phyloP scores from a whole-genome alignment of 2,329 filamentous ascomycete genomes.

The Penicillium sp. region DNA sequence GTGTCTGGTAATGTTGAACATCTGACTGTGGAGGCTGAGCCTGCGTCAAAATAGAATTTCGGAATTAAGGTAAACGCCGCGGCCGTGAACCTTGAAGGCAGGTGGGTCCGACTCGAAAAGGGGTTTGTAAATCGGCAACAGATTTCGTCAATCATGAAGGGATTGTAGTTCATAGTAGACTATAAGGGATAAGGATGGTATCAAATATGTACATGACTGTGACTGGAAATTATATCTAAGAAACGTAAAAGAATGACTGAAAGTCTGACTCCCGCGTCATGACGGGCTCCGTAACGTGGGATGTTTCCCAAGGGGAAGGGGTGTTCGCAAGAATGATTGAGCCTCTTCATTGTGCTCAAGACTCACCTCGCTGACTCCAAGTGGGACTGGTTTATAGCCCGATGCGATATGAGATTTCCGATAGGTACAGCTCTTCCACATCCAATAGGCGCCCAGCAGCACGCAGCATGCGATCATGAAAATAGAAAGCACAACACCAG shows the following conservation, averaged over 20 bases:
- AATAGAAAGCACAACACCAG: background rate
- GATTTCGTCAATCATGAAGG: background rate
- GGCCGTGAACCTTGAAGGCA: background rate
- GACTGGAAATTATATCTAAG: background rate
- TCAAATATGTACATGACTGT: background rate
- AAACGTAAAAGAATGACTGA: background rate
- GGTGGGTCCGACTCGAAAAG: background rate
- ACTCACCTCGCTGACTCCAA: background rate
- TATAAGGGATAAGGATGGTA: background rate
- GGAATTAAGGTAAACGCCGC: constrained; percentile 11
- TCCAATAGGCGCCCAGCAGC: background rate
- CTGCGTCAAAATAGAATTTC: background rate
- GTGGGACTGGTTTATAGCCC: background rate
- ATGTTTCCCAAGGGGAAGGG: background rate
- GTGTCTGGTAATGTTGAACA: background rate
- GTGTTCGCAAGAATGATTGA: background rate
- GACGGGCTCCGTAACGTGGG: background rate
- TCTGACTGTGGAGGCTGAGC: background rate
- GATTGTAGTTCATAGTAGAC: background rate
- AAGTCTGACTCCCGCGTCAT: background rate
- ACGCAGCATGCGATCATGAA: background rate
- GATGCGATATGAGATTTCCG: background rate
- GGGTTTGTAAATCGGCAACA: background rate
- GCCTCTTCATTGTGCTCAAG: background rate
- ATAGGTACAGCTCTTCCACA: background rate